These are phyloP conservation scores for Neurospora hispaniola DNA, from an alignment of 495 filamentous ascomycete genomes.

Conservation along the genomic window DNA sequence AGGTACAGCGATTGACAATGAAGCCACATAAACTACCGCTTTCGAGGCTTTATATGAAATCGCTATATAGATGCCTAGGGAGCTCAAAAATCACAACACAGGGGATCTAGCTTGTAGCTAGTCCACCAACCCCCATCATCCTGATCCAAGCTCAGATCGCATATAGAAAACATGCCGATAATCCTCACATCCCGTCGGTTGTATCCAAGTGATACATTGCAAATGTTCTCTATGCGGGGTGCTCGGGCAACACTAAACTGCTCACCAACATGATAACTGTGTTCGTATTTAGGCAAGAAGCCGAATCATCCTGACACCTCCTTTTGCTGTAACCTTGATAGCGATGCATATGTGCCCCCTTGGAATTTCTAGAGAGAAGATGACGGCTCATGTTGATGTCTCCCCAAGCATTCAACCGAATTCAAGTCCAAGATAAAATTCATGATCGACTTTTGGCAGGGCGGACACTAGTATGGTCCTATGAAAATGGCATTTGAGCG, in stretches of 20 bases:
- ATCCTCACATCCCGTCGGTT: neutral
- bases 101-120: neutral
- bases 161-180: neutral
- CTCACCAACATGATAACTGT: neutral
- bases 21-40: neutral
- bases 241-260: neutral
- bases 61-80: no score
- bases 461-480: neutral
- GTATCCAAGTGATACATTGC: neutral
- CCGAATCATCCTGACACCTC: neutral
- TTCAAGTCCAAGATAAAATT: neutral
- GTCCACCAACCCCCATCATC: neutral
- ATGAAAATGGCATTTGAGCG: neutral
- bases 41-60: neutral
- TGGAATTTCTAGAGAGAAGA: neutral
- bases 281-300: neutral
- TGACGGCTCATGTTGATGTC: neutral
- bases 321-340: neutral
- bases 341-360: neutral
- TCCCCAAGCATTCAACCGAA: neutral
- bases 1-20: neutral
- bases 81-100: neutral
- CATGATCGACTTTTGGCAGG: neutral
- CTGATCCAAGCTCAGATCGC: neutral
- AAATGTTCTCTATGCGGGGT: no score